These are phyloP conservation scores for Teratosphaeria pseudoeucalypti DNA, from an alignment of 2,329 filamentous ascomycete genomes.

Conservation along the genomic window DNA sequence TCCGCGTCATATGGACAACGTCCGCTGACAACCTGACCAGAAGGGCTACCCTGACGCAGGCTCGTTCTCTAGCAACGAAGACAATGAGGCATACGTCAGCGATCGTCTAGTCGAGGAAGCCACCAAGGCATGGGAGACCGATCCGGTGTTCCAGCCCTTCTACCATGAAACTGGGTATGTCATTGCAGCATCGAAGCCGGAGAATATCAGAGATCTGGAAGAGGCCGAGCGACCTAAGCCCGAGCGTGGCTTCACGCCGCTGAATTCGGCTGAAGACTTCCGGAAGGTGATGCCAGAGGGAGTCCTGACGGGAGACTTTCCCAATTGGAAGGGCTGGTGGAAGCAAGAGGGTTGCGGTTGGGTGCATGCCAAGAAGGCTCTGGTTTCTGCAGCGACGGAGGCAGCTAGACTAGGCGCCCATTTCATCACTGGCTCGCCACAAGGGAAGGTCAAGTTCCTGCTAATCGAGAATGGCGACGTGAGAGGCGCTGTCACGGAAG, in stretches of 20 bases:
- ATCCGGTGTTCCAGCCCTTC: constrained; percentile 33
- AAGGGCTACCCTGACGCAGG: constrained; percentile 11
- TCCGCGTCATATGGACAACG: neutral
- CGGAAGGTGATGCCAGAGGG: constrained; percentile 42
- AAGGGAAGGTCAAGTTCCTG: constrained; percentile 22
- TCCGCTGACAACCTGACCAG: constrained; percentile 7
- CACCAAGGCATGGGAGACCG: constrained; percentile 34
- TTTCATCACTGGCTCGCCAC: constrained; percentile 34
- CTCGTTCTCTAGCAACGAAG: constrained; percentile 16
- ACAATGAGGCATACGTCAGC: constrained; percentile 28
- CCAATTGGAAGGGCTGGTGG: constrained; percentile 42
- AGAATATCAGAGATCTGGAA: constrained; percentile 3
- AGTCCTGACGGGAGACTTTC: constrained; percentile 40
- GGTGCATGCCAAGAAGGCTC: constrained; percentile 43
- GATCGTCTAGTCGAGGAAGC: constrained; percentile 25
- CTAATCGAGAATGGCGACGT: constrained; percentile 25
- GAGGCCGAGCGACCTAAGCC: constrained; percentile 9
- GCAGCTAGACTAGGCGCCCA: constrained; percentile 37
- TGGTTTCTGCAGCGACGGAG: constrained; percentile 37
- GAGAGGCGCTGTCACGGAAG: constrained; percentile 33
- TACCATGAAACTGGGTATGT: constrained; percentile 41
- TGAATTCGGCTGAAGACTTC: constrained; percentile 39
- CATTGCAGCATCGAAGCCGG: constrained; percentile 28
- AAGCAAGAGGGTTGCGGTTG: constrained; percentile 40
- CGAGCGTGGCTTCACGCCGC: constrained; percentile 11